These are phyloP conservation scores for Mimosa bimucronata DNA, from an alignment of 306 rosid genomes.

Conservation along the genomic window DNA sequence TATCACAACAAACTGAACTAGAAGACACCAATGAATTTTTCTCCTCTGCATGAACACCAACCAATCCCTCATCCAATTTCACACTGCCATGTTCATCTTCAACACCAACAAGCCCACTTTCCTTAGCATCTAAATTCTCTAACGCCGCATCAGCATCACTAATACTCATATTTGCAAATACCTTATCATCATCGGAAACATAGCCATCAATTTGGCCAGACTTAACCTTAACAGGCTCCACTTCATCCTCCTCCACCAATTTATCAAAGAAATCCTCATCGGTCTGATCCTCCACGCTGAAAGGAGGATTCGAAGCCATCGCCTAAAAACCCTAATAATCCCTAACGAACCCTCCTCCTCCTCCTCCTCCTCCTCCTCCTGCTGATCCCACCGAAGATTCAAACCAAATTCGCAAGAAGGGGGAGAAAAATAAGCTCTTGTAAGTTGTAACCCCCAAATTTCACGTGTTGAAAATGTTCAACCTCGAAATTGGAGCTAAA, in stretches of 20 bases:
- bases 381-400: constrained; percentile 30
- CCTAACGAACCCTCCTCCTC: constrained; percentile 30
- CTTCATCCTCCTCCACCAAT: constrained; percentile 76
- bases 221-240: constrained; percentile 32
- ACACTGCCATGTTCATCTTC: constrained; percentile 34
- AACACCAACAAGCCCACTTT: constrained; percentile 33
- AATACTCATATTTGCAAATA: constrained; percentile 54
- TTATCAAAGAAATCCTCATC: constrained; percentile 93
- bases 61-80: constrained; percentile 33
- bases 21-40: constrained; percentile 38
- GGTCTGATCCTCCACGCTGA: constrained; percentile 88
- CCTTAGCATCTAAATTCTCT: constrained; percentile 41
- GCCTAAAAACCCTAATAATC: constrained; percentile 43
- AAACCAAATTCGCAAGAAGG: constrained; percentile 29
- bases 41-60: constrained; percentile 43
- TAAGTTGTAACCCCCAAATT: neutral
- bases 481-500: constrained; percentile 39
- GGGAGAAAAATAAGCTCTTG: neutral
- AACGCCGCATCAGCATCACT: constrained; percentile 42
- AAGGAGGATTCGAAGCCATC: constrained; percentile 94
- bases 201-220: constrained; percentile 36
- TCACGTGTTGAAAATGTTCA: constrained; percentile 30
- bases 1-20: constrained; percentile 36
- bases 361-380: too few relatives aligned
- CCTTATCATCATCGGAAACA: constrained; percentile 61